Base-by-base conservation (phyloP, 257 asterid genomes). In the Solanum pinnatisectum region DNA sequence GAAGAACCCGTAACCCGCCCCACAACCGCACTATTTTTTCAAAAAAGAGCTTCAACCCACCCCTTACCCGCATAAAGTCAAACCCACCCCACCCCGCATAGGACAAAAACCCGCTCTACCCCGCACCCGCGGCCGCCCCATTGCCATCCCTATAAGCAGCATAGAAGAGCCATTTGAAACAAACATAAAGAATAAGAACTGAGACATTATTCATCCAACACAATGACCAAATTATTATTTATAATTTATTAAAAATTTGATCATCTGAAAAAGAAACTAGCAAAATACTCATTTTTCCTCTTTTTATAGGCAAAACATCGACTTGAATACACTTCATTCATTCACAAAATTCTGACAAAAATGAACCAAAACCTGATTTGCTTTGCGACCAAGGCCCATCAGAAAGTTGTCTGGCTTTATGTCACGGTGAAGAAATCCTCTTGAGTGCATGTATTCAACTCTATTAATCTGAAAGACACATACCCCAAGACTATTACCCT, bases 371-470 rank as follows among this genome's bases (percentile, higher is more conserved):
- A 94, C 99, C 96, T 96, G 99, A 89, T 95, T 96, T 77, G 99
- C 99, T 93, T 95, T 96, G 93, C 99, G 98, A 36, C 99, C 98
- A 90, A 96, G 92, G 89, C 99, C 99, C 99, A 96, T 96, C 89
- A 95, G 91, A 89, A 95, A 96, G 86, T 94, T 95, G 91, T 95
- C 98, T 46, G 99, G 99, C 95, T 96, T 96, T 91, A 96, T 94
- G 90, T 95, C 98, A 74, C 99, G 98, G 89, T 96, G 99, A 92
- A 96, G 99, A 92, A 96, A 95, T 90, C 98, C 98, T 92, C 99
- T 93, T 22, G 99, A 94, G 86, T 96, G 99, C 96, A 94, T 93
- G 92, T 96, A 95, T 87, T 96, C 98, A 89, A 95, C 98, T 93
- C 99, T 95, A 90, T 95, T 96, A 87, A 96, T 94, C 98, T 96